Percentiles rank a stretch among this genome's conserved stretches.
Evolutionary conservation across 305 asterid species (phyloP).

Genomic region (Plantago coronopus): DNA sequence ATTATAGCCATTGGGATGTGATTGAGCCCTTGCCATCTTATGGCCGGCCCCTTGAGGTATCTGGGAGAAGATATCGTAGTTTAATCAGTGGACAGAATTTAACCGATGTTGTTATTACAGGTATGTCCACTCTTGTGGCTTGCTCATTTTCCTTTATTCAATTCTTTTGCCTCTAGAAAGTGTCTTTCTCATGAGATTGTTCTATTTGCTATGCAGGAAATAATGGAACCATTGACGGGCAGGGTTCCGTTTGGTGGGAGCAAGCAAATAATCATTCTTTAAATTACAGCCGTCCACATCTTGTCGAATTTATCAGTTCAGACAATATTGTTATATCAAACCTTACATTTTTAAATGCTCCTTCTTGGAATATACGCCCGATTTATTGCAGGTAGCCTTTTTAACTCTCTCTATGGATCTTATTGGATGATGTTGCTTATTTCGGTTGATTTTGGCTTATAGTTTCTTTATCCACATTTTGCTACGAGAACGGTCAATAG

Average conservation of each 20-base stretch:
- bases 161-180: background rate
- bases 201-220: constrained; percentile 52
- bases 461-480: background rate
- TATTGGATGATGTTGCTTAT: background rate
- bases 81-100: constrained; percentile 69
- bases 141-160: background rate
- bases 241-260: constrained; percentile 97
- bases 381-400: constrained; percentile 79
- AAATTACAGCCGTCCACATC: constrained; percentile 86
- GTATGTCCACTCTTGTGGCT: constrained; percentile 27
- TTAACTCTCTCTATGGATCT: constrained; percentile 10
- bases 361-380: constrained; percentile 84
- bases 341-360: constrained; percentile 85
- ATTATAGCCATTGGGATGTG: constrained; percentile 68
- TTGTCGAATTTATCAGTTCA: constrained; percentile 67
- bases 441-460: background rate
- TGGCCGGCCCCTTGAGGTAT: constrained; percentile 78
- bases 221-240: constrained; percentile 94
- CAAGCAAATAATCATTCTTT: constrained; percentile 45
- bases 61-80: constrained; percentile 84
- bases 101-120: constrained; percentile 91
- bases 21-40: constrained; percentile 88
- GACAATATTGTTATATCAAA: constrained; percentile 71
- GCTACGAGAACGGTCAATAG: background rate
- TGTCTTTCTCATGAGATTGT: constrained; percentile 1